Percentiles rank a stretch among this genome's conserved stretches.
These are phyloP conservation scores for Vigna radiata DNA, from an alignment of 306 rosid species.

Conservation along the genomic window DNA sequence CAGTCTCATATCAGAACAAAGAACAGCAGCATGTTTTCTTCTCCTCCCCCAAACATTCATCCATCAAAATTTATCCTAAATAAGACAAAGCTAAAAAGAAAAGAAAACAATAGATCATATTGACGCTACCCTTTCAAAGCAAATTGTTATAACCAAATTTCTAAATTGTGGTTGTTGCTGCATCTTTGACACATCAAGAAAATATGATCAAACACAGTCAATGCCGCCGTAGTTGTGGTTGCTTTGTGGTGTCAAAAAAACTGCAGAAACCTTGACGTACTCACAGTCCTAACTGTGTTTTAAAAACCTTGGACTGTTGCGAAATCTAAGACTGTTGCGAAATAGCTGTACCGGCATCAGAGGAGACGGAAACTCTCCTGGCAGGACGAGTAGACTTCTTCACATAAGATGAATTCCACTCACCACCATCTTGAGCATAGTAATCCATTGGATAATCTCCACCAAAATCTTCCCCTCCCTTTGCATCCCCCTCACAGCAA, in stretches of 20 bases:
- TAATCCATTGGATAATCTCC: slow-evolving; percentile 96
- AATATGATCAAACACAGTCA: not conserved
- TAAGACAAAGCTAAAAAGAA: slow-evolving; percentile 19
- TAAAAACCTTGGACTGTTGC: too few species aligned
- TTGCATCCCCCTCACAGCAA: slow-evolving; percentile 33
- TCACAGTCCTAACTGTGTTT: too few species aligned
- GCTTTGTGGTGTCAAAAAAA: not conserved
- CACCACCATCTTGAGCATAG: slow-evolving; percentile 92
- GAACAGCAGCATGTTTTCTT: not conserved
- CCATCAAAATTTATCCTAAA: not conserved
- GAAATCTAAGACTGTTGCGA: slow-evolving; percentile 17
- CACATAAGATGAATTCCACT: slow-evolving; percentile 88
- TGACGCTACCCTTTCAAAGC: not conserved
- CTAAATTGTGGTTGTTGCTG: not conserved
- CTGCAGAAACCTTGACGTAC: not conserved
- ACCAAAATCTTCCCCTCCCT: slow-evolving; percentile 47
- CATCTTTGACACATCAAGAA: not conserved
- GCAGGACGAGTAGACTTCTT: slow-evolving; percentile 63
- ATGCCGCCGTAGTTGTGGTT: not conserved
- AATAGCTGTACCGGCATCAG: slow-evolving; percentile 33
- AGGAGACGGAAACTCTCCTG: slow-evolving; percentile 47
- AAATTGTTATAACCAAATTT: not conserved
- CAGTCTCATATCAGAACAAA: not conserved
- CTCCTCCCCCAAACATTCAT: not conserved
- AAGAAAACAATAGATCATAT: not conserved